These are phyloP conservation scores for Pichia pseudocactophila DNA, from an alignment of 805 yeast species.

Conservation along the genomic window DNA sequence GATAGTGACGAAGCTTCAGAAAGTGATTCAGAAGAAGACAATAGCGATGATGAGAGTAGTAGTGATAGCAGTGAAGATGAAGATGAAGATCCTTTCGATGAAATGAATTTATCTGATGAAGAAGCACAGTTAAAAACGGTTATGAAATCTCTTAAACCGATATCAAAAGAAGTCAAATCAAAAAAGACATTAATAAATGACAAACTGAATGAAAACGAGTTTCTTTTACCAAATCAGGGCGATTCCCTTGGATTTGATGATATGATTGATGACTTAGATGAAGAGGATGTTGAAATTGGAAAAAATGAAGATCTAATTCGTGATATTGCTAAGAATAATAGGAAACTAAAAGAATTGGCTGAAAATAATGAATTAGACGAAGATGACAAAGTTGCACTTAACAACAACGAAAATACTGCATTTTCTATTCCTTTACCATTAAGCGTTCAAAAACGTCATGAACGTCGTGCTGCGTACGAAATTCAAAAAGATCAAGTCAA, in stretches of 20 bases:
- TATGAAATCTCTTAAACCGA: constrained; percentile 30
- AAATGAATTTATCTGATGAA: constrained; percentile 25
- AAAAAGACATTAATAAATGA: constrained; percentile 43
- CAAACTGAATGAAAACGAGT: constrained; percentile 59
- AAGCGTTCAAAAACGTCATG: constrained; percentile 76
- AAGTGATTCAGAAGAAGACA: constrained; percentile 1
- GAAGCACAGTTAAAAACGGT: constrained; percentile 46
- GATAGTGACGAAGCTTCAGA: constrained; percentile 20
- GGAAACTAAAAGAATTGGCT: neutral
- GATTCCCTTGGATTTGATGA: constrained; percentile 56
- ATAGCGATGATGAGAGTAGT: constrained; percentile 9
- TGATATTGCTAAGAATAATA: constrained; percentile 35
- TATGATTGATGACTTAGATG: constrained; percentile 59
- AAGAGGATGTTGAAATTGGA: constrained; percentile 18
- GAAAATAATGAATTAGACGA: constrained; percentile 16
- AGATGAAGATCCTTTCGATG: constrained; percentile 23
- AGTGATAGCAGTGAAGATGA: constrained; percentile 13
- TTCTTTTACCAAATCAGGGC: constrained; percentile 53
- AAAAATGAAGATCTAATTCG: constrained; percentile 31
- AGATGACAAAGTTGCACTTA: constrained; percentile 19
- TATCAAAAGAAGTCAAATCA: constrained; percentile 28
- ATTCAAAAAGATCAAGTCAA: constrained; percentile 78
- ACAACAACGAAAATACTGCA: constrained; percentile 25
- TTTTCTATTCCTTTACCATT: constrained; percentile 77
- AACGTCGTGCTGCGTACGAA: constrained; percentile 84